phyloP scores from a whole-genome alignment of 2,329 filamentous ascomycete genomes.

The Fusarium incarnatum region DNA sequence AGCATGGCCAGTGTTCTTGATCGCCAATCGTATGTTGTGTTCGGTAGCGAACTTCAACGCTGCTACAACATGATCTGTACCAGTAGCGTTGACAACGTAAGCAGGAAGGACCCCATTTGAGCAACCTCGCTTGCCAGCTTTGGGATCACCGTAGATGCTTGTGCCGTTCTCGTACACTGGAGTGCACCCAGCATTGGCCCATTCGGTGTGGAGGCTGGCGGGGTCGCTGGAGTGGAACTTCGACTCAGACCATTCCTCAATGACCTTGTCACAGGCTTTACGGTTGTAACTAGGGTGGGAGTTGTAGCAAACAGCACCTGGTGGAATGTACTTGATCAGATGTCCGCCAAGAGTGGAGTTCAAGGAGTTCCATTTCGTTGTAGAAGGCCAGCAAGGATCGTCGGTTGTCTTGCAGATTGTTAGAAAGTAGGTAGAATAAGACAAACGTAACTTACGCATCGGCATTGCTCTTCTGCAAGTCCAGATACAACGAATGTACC shows the following conservation, averaged over 20 bases:
- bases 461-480: not conserved
- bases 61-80: not conserved
- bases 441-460: not conserved
- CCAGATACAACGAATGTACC: not conserved
- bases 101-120: not conserved
- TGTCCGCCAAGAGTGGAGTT: not conserved
- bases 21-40: not conserved
- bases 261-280: not conserved
- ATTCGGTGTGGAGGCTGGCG: not conserved
- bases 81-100: constrained; percentile 1
- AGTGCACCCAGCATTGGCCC: not conserved
- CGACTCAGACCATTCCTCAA: not conserved
- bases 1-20: not conserved
- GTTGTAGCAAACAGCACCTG: not conserved
- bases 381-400: not conserved
- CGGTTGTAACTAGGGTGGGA: not conserved
- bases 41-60: not conserved
- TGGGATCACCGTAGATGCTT: not conserved
- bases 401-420: not conserved
- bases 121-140: not conserved
- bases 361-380: not conserved
- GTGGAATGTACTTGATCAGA: not conserved
- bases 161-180: constrained; percentile 5
- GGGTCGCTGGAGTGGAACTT: constrained; percentile 3
- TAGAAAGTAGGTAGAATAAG: not conserved